These are phyloP conservation scores for Phytophthora hybrid DNA, from an alignment of 352 stramenopile species.

Conservation along the genomic window DNA sequence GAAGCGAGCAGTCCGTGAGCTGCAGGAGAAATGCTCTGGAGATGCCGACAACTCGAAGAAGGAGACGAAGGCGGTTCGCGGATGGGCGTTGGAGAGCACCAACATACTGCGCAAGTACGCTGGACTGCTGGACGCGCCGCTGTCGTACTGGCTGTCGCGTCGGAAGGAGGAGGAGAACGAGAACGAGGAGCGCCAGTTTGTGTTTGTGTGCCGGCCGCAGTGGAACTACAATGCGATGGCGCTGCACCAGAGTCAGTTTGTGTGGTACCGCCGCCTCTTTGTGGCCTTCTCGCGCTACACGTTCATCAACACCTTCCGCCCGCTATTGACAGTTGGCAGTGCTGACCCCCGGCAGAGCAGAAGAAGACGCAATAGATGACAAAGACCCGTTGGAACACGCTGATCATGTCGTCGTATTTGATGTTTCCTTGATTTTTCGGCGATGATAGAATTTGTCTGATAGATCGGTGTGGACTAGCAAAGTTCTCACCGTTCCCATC, in stretches of 20 bases:
- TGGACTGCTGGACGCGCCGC: slow-evolving; percentile 74
- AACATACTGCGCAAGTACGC: slow-evolving; percentile 91
- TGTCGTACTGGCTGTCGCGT: slow-evolving; percentile 52
- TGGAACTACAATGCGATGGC: slow-evolving; percentile 94
- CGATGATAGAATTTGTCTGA: too few relatives aligned
- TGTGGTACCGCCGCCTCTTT: slow-evolving; percentile 97
- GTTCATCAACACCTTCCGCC: slow-evolving; percentile 92
- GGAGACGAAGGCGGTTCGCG: slow-evolving; percentile 40
- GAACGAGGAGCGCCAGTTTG: slow-evolving; percentile 45
- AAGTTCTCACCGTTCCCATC: neutral
- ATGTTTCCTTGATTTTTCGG: too few relatives aligned
- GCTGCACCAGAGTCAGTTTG: slow-evolving; percentile 94
- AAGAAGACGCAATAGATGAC: slow-evolving; percentile 43
- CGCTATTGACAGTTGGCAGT: slow-evolving; percentile 46
- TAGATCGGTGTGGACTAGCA: too few relatives aligned
- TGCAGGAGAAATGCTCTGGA: slow-evolving; percentile 48
- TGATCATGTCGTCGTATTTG: too few relatives aligned
- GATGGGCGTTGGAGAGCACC: slow-evolving; percentile 78
- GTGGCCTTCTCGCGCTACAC: slow-evolving; percentile 96
- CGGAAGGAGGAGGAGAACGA: slow-evolving; percentile 7
- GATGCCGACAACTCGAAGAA: slow-evolving; percentile 11
- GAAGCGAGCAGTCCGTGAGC: slow-evolving; percentile 50
- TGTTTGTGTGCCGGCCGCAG: slow-evolving; percentile 64
- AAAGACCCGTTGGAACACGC: neutral
- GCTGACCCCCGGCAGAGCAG: slow-evolving; percentile 20